Evolutionary conservation across 148 eudicot species (phyloP).

Genomic region (Rhododendron williamsianum): DNA sequence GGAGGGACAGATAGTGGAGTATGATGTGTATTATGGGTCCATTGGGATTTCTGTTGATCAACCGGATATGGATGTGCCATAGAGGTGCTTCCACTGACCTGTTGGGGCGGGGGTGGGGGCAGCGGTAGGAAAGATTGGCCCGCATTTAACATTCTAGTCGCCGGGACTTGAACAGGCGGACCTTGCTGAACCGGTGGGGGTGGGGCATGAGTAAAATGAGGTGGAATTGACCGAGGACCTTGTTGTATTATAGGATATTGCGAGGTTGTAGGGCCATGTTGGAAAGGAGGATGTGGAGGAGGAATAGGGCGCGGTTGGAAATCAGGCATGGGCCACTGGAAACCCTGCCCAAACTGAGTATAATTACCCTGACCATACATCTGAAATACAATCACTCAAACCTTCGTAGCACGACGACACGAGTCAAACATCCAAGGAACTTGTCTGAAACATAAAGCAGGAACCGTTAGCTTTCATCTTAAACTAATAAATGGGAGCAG

Average conservation of each 20-base stretch:
- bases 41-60: conserved; percentile 27
- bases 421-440: conserved; percentile 3
- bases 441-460: conserved; percentile 17
- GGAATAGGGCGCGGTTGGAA: conserved; percentile 32
- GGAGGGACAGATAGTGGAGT: conserved; percentile 24
- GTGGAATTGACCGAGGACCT: conserved; percentile 24
- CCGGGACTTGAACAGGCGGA: conserved; percentile 28
- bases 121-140: conserved; percentile 37
- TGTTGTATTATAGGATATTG: conserved; percentile 31
- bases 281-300: conserved; percentile 36
- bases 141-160: conserved; percentile 24
- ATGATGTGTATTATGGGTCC: conserved; percentile 39
- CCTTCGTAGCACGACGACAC: background rate
- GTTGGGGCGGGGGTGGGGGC: conserved; percentile 24
- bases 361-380: conserved; percentile 76
- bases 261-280: conserved; percentile 32
- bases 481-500: background rate
- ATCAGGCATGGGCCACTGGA: conserved; percentile 39
- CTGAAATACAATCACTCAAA: conserved; percentile 12
- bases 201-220: conserved; percentile 28
- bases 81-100: conserved; percentile 24
- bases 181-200: conserved; percentile 41
- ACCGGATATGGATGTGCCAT: conserved; percentile 27
- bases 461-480: conserved; percentile 7
- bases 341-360: conserved; percentile 57